phyloP scores from a whole-genome alignment of 176 grass and related monocot genomes.

The Oryza meyeriana region DNA sequence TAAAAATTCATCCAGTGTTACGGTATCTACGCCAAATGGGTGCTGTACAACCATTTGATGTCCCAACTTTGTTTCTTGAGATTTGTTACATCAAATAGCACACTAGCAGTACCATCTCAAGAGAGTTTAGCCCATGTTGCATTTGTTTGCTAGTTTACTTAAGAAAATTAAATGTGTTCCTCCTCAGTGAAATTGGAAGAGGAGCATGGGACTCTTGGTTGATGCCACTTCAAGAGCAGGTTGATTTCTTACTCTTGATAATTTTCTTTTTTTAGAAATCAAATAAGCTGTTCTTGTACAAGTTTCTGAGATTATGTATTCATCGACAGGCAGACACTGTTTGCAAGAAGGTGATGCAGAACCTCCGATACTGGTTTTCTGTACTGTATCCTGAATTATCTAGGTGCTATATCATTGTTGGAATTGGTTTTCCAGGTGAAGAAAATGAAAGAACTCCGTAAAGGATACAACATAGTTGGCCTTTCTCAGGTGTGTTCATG shows the following conservation, averaged over 20 bases:
- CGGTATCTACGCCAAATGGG: not conserved
- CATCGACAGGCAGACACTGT: constrained; percentile 65
- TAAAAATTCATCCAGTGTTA: not conserved
- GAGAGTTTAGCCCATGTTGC: not conserved
- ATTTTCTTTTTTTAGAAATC: not conserved
- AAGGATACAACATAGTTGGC: constrained; percentile 87
- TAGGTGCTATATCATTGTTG: constrained; percentile 31
- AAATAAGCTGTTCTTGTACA: constrained; percentile 7
- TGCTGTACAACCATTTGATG: not conserved
- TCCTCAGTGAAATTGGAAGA: constrained; percentile 72
- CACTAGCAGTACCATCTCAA: not conserved
- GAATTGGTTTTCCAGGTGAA: constrained; percentile 76
- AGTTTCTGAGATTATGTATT: constrained; percentile 5
- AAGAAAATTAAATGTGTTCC: constrained; percentile 25
- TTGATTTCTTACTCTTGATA: constrained; percentile 26
- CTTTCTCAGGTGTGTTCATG: constrained; percentile 76
- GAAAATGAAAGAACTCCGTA: constrained; percentile 70
- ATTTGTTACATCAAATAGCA: not conserved
- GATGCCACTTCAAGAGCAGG: constrained; percentile 86
- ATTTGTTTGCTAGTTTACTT: constrained; percentile 17
- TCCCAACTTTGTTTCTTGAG: not conserved
- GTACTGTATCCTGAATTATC: constrained; percentile 26
- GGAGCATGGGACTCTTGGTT: constrained; percentile 83
- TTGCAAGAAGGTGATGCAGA: constrained; percentile 80
- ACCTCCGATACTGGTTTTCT: constrained; percentile 29